phyloP scores from a whole-genome alignment of 805 yeast genomes.

The Wickerhamiella australiensis region DNA sequence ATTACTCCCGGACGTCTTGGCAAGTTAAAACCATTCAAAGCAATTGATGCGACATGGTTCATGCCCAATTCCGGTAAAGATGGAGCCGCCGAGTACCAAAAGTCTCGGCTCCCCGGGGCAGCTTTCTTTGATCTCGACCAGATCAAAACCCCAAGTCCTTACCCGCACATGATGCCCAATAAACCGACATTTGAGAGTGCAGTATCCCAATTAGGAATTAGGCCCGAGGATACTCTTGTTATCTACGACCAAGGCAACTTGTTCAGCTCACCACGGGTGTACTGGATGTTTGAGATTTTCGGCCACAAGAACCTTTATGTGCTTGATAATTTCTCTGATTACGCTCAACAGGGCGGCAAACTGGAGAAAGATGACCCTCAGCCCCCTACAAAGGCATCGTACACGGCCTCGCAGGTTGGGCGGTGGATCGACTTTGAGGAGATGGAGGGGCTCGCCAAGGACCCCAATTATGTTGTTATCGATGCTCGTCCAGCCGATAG shows the following conservation, averaged over 20 bases:
- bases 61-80: conserved; percentile 60
- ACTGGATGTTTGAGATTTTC: conserved; percentile 75
- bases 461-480: conserved; percentile 13
- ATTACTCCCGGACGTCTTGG: conserved; percentile 17
- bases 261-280: conserved; percentile 81
- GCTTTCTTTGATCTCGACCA: conserved; percentile 70
- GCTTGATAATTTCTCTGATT: conserved; percentile 54
- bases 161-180: conserved; percentile 86
- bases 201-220: conserved; percentile 26
- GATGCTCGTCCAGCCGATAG: conserved; percentile 34
- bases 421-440: conserved; percentile 45
- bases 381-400: conserved; percentile 19
- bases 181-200: conserved; percentile 41
- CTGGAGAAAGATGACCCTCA: conserved; percentile 30
- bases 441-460: conserved; percentile 43
- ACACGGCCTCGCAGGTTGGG: conserved; percentile 23
- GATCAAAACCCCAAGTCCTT: conserved; percentile 49
- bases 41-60: conserved; percentile 88
- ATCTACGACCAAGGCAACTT: conserved; percentile 78
- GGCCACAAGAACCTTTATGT: conserved; percentile 62
- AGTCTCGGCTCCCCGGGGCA: conserved; percentile 52
- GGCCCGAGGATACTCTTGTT: conserved; percentile 45
- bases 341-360: conserved; percentile 37
- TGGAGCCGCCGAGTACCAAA: conserved; percentile 36
- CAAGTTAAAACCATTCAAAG: conserved; percentile 29